Conservation (phyloP, 441 rosid species). For the Kokia cookei region DNA sequence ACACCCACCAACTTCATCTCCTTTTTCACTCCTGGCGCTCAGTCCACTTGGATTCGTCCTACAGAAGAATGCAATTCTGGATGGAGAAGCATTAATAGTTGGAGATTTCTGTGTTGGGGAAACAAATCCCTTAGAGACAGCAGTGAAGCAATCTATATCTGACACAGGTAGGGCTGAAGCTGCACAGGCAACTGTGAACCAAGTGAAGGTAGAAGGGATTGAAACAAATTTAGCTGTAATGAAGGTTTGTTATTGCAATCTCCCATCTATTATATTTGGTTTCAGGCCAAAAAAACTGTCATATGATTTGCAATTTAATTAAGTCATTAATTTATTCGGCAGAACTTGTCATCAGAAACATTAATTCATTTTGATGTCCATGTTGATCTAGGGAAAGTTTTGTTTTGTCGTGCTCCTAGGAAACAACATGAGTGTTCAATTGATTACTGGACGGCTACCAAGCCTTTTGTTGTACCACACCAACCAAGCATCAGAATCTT, state of each 20-base stretch:
- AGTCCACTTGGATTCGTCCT: slow-evolving; percentile 54
- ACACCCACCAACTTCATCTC: slow-evolving; percentile 45
- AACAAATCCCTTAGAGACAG: slow-evolving; percentile 69
- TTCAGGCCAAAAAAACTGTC: slow-evolving; percentile 4
- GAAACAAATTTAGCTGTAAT: slow-evolving; percentile 83
- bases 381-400: neutral
- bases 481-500: neutral
- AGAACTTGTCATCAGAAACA: slow-evolving; percentile 2
- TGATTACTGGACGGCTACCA: neutral
- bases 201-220: slow-evolving; percentile 93
- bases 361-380: neutral
- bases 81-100: slow-evolving; percentile 28
- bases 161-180: slow-evolving; percentile 77
- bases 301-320: neutral
- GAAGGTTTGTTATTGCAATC: slow-evolving; percentile 46
- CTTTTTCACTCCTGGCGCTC: slow-evolving; percentile 55
- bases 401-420: neutral
- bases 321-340: slow-evolving; percentile 1
- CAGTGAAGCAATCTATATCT: slow-evolving; percentile 62
- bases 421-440: slow-evolving; percentile 2
- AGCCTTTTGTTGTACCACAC: neutral
- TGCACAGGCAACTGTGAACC: slow-evolving; percentile 86
- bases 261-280: slow-evolving; percentile 8
- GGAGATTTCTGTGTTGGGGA: slow-evolving; percentile 83
- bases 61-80: slow-evolving; percentile 36